phyloP scores from a whole-genome alignment of 2,329 filamentous ascomycete genomes.

The Paecilomyces formosus region DNA sequence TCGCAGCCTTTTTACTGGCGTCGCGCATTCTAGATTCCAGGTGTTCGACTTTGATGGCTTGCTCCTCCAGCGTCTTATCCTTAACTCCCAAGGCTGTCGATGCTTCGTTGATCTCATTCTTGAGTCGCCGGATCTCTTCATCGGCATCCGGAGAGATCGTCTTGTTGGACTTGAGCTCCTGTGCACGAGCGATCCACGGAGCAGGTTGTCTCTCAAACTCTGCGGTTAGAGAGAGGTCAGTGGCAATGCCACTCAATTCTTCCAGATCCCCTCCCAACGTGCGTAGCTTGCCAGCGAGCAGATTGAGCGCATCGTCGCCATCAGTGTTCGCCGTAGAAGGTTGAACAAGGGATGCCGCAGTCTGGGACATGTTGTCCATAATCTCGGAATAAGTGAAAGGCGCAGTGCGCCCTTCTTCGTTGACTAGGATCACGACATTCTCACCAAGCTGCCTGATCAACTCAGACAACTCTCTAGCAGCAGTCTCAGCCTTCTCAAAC shows the following conservation, averaged over 20 bases:
- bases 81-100: constrained; percentile 63
- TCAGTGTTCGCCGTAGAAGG: constrained; percentile 19
- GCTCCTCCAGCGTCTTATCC: constrained; percentile 76
- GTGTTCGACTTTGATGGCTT: constrained; percentile 87
- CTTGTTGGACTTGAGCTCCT: constrained; percentile 76
- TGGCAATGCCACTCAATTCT: constrained; percentile 63
- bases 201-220: constrained; percentile 70
- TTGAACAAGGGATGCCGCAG: constrained; percentile 16
- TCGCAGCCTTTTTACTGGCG: constrained; percentile 64
- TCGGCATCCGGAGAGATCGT: constrained; percentile 73
- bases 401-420: constrained; percentile 64
- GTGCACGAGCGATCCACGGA: constrained; percentile 77
- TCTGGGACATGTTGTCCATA: constrained; percentile 48
- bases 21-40: constrained; percentile 82
- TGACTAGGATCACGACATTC: constrained; percentile 58
- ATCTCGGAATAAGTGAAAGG: constrained; percentile 62
- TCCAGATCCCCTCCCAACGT: constrained; percentile 56
- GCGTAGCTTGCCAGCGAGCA: constrained; percentile 61
- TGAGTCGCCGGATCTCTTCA: constrained; percentile 72
- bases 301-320: constrained; percentile 56
- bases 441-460: constrained; percentile 62
- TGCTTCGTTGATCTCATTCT: constrained; percentile 71
- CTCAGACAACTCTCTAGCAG: constrained; percentile 57
- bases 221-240: constrained; percentile 63
- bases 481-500: constrained; percentile 63